A percentile compares a stretch with the other conserved stretches of the same genome.
These are phyloP conservation scores for Oxytropis ochrocephala DNA, from an alignment of 306 rosid species.

Conservation along the genomic window DNA sequence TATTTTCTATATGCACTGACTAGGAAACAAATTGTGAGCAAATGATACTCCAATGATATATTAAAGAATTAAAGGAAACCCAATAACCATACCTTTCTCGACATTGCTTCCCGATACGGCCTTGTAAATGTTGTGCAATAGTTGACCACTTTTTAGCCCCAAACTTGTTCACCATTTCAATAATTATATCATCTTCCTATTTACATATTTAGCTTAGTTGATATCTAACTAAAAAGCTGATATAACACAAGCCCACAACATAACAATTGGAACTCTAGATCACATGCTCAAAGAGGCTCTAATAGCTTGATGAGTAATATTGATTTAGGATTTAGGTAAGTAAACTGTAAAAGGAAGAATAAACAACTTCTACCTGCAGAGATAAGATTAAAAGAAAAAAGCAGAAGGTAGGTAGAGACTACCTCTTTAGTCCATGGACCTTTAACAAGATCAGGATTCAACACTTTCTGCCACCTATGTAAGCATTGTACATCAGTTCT, in stretches of 20 bases:
- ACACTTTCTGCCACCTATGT: constrained; percentile 99
- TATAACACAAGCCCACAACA: neutral
- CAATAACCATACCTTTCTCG: constrained; percentile 80
- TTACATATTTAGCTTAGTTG: constrained; percentile 21
- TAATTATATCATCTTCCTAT: constrained; percentile 87
- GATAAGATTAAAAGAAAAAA: neutral
- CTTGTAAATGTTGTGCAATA: constrained; percentile 84
- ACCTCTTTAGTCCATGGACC: constrained; percentile 99
- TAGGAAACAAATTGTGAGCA: neutral
- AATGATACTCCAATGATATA: neutral
- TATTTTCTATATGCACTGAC: neutral
- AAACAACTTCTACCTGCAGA: neutral
- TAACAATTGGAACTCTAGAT: neutral
- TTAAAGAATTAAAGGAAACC: constrained; percentile 8
- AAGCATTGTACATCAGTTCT: constrained; percentile 98
- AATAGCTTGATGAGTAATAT: neutral
- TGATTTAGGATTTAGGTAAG: neutral
- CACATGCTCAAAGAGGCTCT: neutral
- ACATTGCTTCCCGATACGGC: constrained; percentile 99
- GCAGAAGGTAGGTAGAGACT: constrained; percentile 8
- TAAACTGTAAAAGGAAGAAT: neutral
- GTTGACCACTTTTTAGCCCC: constrained; percentile 99
- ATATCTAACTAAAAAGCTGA: neutral
- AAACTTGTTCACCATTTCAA: constrained; percentile 65
- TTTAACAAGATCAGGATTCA: constrained; percentile 93